phyloP scores from a whole-genome alignment of 75 land plant genomes.

The Azolla pinnata region DNA sequence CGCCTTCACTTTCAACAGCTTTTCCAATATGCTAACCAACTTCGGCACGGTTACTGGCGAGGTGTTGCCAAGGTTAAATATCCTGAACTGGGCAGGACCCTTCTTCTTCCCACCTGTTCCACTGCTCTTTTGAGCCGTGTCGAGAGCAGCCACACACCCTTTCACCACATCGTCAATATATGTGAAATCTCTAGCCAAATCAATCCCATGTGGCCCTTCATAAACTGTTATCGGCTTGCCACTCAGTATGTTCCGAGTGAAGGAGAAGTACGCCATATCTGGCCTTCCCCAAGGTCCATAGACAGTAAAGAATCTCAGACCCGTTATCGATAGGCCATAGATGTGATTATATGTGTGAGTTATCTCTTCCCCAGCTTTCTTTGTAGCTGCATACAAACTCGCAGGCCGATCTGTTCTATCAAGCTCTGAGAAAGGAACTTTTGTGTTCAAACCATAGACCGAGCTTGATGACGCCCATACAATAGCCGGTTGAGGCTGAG shows the following conservation, averaged over 20 bases:
- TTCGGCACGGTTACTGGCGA: conserved; percentile 54
- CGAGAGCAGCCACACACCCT: conserved; percentile 61
- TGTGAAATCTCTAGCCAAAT: conserved; percentile 77
- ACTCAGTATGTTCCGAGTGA: conserved; percentile 54
- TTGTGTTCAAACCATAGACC: conserved; percentile 67
- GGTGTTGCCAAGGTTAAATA: conserved; percentile 76
- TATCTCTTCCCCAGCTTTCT: conserved; percentile 86
- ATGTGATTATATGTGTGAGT: conserved; percentile 78
- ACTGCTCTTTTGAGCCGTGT: conserved; percentile 70
- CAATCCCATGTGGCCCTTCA: conserved; percentile 38
- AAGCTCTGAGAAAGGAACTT: conserved; percentile 64
- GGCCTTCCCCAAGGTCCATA: conserved; percentile 94
- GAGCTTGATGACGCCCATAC: conserved; percentile 89
- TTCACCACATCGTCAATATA: conserved; percentile 78
- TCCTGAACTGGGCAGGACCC: conserved; percentile 49
- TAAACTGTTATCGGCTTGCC: conserved; percentile 57
- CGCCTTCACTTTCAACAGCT: conserved; percentile 64
- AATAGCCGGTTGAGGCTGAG: conserved; percentile 64
- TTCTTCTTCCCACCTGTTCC: conserved; percentile 75
- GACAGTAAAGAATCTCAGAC: conserved; percentile 75
- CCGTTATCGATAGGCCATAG: conserved; percentile 74
- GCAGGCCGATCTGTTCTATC: conserved; percentile 76
- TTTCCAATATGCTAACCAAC: conserved; percentile 60
- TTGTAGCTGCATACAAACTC: conserved; percentile 77
- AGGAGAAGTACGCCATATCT: conserved; percentile 88